Evolutionary conservation across 2,329 filamentous ascomycete species (phyloP), one percentile per base, ranked within the genome.

Genomic region (Fusarium verrucosum): DNA sequence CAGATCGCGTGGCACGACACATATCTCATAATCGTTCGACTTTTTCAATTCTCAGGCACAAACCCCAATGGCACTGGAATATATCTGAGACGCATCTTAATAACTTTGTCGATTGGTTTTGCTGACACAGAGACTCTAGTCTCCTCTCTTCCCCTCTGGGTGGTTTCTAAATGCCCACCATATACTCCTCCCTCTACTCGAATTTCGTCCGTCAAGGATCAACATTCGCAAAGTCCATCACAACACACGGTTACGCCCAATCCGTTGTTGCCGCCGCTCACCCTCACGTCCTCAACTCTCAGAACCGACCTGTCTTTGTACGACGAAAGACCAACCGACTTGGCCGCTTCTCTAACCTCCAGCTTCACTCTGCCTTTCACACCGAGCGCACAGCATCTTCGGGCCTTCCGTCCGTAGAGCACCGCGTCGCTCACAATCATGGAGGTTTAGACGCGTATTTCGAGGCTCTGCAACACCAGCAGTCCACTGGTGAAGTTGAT

Each of bases 161-260:
- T 77, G 82, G 86, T 78, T 87, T 85, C 92, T 97, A 96, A 96
- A 98, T 97, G 94, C 87, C 87, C 80, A 83, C 85, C 77, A 87
- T 88, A 75, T 89, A 88, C 79, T 88, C 86, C 65, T 86, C 85
- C 75, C 81, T 89, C 69, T 89, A 88, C 80, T 84, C 87, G 81
- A 89, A 86, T 84, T 92, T 98, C 85, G 92, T 96, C 88, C 94
- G 95, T 85, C 92, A 94, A 86, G 94, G 92, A 90, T 91, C 97
- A 82, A 75, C 78, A 74, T 78, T 79, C 75, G 89, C 92, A 76
- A 98, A 98, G 84, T 93, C 94, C 75, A 91, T 98, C 79, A 94
- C 92, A 78, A 94, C 92, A 77, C 92, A 98, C 87, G 94, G 94
- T 81, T 98, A 97, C 86, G 94, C 94, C 73, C 94, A 98, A 79